phyloP scores from a whole-genome alignment of 2,329 filamentous ascomycete genomes.

The Xylariomycetidae sp. region DNA sequence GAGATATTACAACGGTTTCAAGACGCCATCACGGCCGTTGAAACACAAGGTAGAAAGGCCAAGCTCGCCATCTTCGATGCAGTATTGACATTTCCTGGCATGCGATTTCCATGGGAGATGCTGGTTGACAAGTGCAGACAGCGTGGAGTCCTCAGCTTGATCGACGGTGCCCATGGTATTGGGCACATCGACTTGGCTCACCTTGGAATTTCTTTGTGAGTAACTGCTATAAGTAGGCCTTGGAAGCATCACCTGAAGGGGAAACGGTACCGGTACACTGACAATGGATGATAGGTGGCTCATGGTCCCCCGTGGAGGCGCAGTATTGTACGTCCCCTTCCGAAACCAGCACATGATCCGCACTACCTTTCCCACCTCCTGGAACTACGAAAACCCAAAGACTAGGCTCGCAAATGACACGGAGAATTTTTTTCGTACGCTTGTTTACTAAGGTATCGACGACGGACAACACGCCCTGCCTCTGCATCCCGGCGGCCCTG shows the following conservation, averaged over 20 bases:
- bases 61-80: conserved; percentile 66
- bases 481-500: conserved; percentile 56
- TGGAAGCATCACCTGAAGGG: too few relatives aligned
- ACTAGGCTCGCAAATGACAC: too few relatives aligned
- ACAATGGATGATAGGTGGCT: conserved; percentile 49
- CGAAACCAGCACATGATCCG: conserved; percentile 62
- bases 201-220: conserved; percentile 64
- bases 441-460: conserved; percentile 65
- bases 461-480: conserved; percentile 55
- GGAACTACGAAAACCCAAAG: too few relatives aligned
- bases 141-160: conserved; percentile 53
- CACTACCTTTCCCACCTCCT: conserved; percentile 62
- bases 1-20: conserved; percentile 50
- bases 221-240: conserved; percentile 58
- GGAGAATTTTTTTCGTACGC: conserved; percentile 51
- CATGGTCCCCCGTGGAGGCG: conserved; percentile 62
- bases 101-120: conserved; percentile 62
- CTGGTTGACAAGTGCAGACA: conserved; percentile 52
- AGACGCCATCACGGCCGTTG: conserved; percentile 42
- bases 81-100: conserved; percentile 61
- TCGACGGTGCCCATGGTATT: conserved; percentile 67
- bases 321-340: conserved; percentile 61
- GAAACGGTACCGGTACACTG: too few relatives aligned
- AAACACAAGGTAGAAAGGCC: conserved; percentile 45
- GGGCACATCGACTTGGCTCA: conserved; percentile 61